Base-by-base conservation (phyloP, 768 basidiomycete species). In the Tulasnella sp. region DNA sequence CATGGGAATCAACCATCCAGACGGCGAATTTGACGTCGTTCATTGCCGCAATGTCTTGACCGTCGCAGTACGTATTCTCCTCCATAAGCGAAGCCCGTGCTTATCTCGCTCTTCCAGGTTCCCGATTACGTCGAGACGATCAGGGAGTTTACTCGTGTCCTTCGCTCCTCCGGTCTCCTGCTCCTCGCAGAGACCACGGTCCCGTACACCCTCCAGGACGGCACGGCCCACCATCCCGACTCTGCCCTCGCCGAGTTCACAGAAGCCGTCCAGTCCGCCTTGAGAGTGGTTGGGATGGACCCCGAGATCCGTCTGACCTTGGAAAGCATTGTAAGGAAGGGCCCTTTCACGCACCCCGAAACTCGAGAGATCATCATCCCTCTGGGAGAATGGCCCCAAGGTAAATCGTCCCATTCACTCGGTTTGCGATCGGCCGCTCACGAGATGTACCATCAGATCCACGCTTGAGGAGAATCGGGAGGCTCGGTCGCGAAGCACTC, bases 351-450 rank as follows among this genome's bases (percentile, higher is more conserved):
- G 14, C 48, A 58, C 14, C 29, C 39, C 4, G 49, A 40, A 34
- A 39, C 37, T 12, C 34, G 40, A 35, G 57, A 58, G 29, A 43
- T 58, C 29, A 35, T 58, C 12, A 49, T 58, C n/a, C 57, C 57
- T 49, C n/a, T 58, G 27, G 57, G 57, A 58, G 49, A 49, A 14
- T 58, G 57, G 57, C 46, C 57, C 4, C 14, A 32, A 51, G 55
- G 55, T 57, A 14, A 21, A 45, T 39, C n/a, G 49, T 37, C 15
- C 1, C 3, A n/a, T 6, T 17, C 12, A 1, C 6, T 8, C 14
- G 25, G 49, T 35, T 12, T 2, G 25, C 31, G n/a, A 48, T 21
- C 34, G 45, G 34, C n/a, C 36, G 9, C 7, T 48, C 45, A 25
- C n/a, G 14, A 6, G 3, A 21, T n/a, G 32, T 36, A 9, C 9